Percentiles rank a stretch among this genome's conserved stretches.
Evolutionary conservation across 1,139 yeast species (phyloP).

Genomic region (Suhomyces choctaworum): DNA sequence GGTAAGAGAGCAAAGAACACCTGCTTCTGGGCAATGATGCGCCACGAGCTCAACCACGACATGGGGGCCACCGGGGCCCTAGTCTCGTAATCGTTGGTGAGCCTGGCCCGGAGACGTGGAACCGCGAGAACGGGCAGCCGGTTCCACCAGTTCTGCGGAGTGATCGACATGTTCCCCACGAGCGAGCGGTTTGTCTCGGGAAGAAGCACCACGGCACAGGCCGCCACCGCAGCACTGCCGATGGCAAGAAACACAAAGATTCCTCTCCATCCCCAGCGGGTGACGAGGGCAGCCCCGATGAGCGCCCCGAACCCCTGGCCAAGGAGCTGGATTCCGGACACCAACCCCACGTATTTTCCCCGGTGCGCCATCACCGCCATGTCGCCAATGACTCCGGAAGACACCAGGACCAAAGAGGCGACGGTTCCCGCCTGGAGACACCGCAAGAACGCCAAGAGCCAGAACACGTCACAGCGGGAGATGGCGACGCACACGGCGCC

Average conservation of each 20-base stretch:
- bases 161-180: slow-evolving; percentile 65
- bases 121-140: slow-evolving; percentile 42
- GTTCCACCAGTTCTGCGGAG: slow-evolving; percentile 42
- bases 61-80: slow-evolving; percentile 14
- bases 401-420: slow-evolving; percentile 68
- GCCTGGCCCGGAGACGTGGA: slow-evolving; percentile 19
- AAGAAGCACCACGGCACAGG: slow-evolving; percentile 40
- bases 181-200: slow-evolving; percentile 74
- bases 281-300: slow-evolving; percentile 65
- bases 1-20: slow-evolving; percentile 43
- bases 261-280: slow-evolving; percentile 69
- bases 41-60: slow-evolving; percentile 48
- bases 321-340: slow-evolving; percentile 61
- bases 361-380: slow-evolving; percentile 59
- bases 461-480: slow-evolving; percentile 25
- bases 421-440: slow-evolving; percentile 71
- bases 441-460: slow-evolving; percentile 47
- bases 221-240: slow-evolving; percentile 47
- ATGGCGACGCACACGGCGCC: slow-evolving; percentile 28
- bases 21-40: slow-evolving; percentile 35
- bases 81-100: slow-evolving; percentile 13
- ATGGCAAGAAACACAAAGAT: slow-evolving; percentile 75
- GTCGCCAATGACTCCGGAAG: slow-evolving; percentile 70
- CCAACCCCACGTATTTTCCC: slow-evolving; percentile 63
- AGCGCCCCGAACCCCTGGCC: slow-evolving; percentile 80